These are phyloP conservation scores for Lenzites betulinus DNA, from an alignment of 768 basidiomycete species.

Conservation along the genomic window DNA sequence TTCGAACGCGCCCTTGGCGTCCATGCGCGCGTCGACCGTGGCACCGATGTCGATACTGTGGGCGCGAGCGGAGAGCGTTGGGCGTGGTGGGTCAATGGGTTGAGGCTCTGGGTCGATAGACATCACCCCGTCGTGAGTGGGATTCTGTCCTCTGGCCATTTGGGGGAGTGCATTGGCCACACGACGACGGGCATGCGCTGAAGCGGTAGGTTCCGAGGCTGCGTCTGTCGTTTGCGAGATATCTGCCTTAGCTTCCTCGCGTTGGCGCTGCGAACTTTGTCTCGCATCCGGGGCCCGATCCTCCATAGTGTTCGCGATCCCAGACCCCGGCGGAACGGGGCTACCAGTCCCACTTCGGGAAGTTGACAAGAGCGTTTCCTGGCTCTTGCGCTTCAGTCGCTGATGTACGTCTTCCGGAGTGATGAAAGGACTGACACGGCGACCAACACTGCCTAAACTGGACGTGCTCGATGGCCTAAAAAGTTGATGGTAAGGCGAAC, in stretches of 20 bases:
- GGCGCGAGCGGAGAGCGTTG: constrained; percentile 27
- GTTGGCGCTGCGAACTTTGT: background rate
- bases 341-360: background rate
- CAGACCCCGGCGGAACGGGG: background rate
- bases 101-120: constrained; percentile 36
- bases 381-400: constrained; percentile 47
- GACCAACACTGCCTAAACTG: constrained; percentile 26
- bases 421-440: constrained; percentile 44
- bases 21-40: constrained; percentile 4
- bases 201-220: background rate
- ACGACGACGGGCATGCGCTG: background rate
- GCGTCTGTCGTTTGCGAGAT: constrained; percentile 5
- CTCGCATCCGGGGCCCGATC: background rate
- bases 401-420: constrained; percentile 56
- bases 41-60: constrained; percentile 22
- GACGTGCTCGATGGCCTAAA: constrained; percentile 25
- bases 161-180: background rate
- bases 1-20: constrained; percentile 21
- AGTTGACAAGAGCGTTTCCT: constrained; percentile 41
- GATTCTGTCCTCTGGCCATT: constrained; percentile 25
- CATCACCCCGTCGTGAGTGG: constrained; percentile 37
- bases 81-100: constrained; percentile 37
- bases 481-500: constrained; percentile 18
- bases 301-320: too few relatives aligned
- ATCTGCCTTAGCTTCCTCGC: background rate